phyloP scores from a whole-genome alignment of 352 stramenopile genomes.

The Pythium biforme region DNA sequence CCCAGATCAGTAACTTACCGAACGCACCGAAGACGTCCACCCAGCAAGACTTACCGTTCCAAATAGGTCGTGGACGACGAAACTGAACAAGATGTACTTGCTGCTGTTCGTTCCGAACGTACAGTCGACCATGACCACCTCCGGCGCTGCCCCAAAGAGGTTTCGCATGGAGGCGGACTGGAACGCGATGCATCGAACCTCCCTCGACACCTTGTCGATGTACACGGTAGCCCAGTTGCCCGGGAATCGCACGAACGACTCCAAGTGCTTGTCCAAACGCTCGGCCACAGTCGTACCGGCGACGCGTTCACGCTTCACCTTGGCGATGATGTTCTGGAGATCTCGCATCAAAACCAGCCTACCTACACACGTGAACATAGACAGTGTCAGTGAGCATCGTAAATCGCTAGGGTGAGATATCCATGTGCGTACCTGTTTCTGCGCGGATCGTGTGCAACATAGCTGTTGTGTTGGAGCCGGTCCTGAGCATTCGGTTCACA shows the following conservation, averaged over 20 bases:
- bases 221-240: constrained; percentile 3
- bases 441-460: not conserved
- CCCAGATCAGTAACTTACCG: not conserved
- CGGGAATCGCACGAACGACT: not conserved
- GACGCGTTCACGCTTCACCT: not conserved
- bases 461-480: not conserved
- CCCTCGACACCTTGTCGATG: not conserved
- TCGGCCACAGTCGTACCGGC: not conserved
- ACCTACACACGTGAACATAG: not conserved
- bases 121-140: constrained; percentile 19
- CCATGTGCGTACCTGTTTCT: not conserved
- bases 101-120: constrained; percentile 16
- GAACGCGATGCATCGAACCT: constrained; percentile 1
- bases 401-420: not conserved
- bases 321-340: not conserved
- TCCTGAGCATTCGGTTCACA: not conserved
- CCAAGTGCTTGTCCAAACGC: not conserved
- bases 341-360: not conserved
- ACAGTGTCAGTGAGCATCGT: not conserved
- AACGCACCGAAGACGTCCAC: too few species aligned
- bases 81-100: constrained; percentile 20
- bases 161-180: constrained; percentile 4
- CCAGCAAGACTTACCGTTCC: constrained; percentile 19
- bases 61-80: constrained; percentile 19
- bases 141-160: not conserved